Evolutionary conservation across 73 alveolate species (phyloP).

Genomic region (Uronychia binucleata): DNA sequence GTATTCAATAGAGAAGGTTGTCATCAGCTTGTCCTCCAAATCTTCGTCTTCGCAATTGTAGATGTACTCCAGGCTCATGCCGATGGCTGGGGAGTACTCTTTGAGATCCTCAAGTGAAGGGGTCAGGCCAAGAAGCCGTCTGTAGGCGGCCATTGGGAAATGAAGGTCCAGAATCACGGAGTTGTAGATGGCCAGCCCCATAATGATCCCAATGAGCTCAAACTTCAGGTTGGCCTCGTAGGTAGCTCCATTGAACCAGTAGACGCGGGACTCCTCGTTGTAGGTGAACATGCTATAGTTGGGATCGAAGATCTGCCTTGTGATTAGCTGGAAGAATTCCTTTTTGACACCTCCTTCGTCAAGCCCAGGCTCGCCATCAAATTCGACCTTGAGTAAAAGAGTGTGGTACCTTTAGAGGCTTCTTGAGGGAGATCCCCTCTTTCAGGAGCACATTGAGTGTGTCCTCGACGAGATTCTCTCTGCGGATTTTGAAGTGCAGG

Average conservation of each 20-base stretch:
- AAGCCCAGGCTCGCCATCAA: constrained; percentile 95
- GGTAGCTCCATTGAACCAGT: constrained; percentile 95
- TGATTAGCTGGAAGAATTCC: constrained; percentile 93
- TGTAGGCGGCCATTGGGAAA: constrained; percentile 92
- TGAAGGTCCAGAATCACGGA: constrained; percentile 87
- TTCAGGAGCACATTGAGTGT: constrained; percentile 73
- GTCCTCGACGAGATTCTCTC: constrained; percentile 86
- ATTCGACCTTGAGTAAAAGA: constrained; percentile 36
- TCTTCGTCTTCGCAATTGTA: constrained; percentile 67
- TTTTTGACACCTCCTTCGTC: constrained; percentile 99
- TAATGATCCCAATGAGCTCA: constrained; percentile 90
- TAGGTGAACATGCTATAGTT: constrained; percentile 81
- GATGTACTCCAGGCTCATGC: constrained; percentile 66
- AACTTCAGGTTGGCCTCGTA: constrained; percentile 90
- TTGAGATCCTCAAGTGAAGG: constrained; percentile 78
- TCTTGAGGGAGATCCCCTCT: constrained; percentile 70
- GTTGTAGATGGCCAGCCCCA: constrained; percentile 97
- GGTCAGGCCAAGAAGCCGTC: constrained; percentile 75
- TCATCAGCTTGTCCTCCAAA: constrained; percentile 70
- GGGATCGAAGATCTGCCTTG: constrained; percentile 83
- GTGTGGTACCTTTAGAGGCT: constrained; percentile 75
- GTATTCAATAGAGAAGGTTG: constrained; percentile 71
- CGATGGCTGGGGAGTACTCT: constrained; percentile 79
- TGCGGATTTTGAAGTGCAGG: constrained; percentile 67
- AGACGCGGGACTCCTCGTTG: constrained; percentile 79